Conservation (phyloP, 441 rosid species). For the Adansonia grandidieri region DNA sequence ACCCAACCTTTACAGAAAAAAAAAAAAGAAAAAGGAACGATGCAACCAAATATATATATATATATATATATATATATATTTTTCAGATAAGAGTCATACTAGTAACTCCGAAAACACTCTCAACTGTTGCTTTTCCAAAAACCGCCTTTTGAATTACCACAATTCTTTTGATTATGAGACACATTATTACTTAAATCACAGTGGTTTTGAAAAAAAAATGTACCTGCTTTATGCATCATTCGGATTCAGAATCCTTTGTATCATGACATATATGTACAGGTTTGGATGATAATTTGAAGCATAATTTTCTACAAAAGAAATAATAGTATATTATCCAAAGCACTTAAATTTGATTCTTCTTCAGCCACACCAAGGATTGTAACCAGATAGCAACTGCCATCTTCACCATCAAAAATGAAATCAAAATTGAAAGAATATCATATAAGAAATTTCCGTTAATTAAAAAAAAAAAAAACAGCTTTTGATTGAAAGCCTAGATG, state of each 20-base stretch:
- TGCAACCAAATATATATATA: not conserved
- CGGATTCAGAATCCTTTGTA: not conserved
- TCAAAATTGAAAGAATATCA: conserved; percentile 3
- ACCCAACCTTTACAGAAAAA: too few species aligned
- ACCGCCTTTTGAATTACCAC: not conserved
- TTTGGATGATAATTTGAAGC: not conserved
- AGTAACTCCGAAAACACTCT: not conserved
- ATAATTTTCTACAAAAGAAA: not conserved
- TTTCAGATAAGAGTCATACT: not conserved
- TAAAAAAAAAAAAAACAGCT: not conserved
- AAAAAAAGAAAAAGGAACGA: not conserved
- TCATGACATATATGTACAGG: not conserved
- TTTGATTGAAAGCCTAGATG: not conserved
- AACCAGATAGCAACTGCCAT: not conserved
- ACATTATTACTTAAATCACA: not conserved
- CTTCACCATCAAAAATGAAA: conserved; percentile 4
- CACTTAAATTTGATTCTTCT: not conserved
- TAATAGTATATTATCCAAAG: not conserved
- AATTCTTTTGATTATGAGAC: not conserved
- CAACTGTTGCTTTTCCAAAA: not conserved
- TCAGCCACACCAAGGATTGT: not conserved
- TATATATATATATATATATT: too few species aligned
- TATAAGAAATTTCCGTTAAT: not conserved
- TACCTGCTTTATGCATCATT: conserved; percentile 9
- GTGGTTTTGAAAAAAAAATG: not conserved